These are phyloP conservation scores for Xylaria hypoxylon DNA, from an alignment of 2,329 filamentous ascomycete species.

Conservation along the genomic window DNA sequence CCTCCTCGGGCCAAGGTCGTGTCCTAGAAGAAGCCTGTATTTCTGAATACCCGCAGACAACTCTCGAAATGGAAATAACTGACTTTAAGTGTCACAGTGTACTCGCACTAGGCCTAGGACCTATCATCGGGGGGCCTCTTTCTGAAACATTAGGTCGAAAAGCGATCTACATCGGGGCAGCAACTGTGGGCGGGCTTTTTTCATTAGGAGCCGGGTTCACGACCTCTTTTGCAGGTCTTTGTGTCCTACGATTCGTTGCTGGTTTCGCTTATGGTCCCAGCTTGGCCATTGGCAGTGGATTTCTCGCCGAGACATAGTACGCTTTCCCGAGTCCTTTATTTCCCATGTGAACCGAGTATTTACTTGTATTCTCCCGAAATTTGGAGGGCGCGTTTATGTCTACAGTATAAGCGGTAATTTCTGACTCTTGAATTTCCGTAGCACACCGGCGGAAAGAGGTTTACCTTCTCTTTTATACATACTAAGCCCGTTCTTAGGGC, in stretches of 20 bases:
- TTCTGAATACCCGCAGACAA: not conserved
- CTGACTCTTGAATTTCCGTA: not conserved
- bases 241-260: conserved; percentile 67
- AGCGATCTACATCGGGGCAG: conserved; percentile 61
- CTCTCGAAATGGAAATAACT: not conserved
- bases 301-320: conserved; percentile 61
- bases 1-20: not conserved
- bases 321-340: not conserved
- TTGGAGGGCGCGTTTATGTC: too few species aligned
- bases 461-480: conserved; percentile 60
- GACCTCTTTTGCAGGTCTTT: conserved; percentile 62
- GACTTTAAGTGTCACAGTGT: conserved; percentile 49
- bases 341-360: not conserved
- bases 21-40: not conserved
- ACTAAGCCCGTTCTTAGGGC: conserved; percentile 65
- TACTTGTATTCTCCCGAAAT: not conserved
- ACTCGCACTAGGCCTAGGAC: conserved; percentile 69
- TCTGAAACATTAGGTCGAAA: conserved; percentile 69
- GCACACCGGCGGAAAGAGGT: conserved; percentile 55
- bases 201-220: conserved; percentile 66
- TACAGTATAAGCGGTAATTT: not conserved
- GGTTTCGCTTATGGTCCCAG: conserved; percentile 63
- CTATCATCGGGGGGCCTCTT: conserved; percentile 68
- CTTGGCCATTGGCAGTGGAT: conserved; percentile 62
- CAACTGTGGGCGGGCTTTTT: conserved; percentile 65